Percentiles rank a stretch among this genome's conserved stretches.
Evolutionary conservation across 1,284 basidiomycete species (phyloP).

Genomic region (Tremellales sp.): DNA sequence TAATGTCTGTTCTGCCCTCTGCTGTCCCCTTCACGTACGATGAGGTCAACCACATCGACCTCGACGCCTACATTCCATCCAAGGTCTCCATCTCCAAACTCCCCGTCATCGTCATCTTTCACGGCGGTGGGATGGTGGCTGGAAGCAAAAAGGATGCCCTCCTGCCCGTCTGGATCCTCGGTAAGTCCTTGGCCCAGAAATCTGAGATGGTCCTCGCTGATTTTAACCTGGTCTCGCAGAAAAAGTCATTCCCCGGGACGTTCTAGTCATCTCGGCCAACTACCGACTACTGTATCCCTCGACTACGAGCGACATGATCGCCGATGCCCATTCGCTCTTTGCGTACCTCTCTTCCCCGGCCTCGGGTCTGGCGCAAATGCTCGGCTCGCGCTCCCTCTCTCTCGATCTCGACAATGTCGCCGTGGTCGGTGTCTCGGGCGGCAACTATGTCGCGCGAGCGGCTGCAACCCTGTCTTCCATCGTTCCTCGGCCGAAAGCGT

Average conservation of each 20-base stretch:
- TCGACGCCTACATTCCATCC: conserved; percentile 9
- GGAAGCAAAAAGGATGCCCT: conserved; percentile 7
- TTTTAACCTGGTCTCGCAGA: background rate
- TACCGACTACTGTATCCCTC: conserved; percentile 13
- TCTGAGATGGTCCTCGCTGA: background rate
- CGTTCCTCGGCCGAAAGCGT: conserved; percentile 5
- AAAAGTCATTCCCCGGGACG: conserved; percentile 1
- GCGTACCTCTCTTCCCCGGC: conserved; percentile 6
- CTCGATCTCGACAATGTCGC: conserved; percentile 6
- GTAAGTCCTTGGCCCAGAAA: conserved; percentile 2
- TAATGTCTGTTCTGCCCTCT: background rate
- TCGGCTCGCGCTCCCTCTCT: background rate
- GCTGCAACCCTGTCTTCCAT: conserved; percentile 6
- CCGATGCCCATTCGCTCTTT: conserved; percentile 11
- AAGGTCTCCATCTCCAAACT: background rate
- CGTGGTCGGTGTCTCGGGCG: conserved; percentile 12
- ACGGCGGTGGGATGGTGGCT: conserved; percentile 6
- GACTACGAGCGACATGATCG: conserved; percentile 8
- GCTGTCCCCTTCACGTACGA: conserved; percentile 7
- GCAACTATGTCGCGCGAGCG: conserved; percentile 11
- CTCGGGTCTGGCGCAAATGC: background rate
- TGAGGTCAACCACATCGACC: conserved; percentile 3
- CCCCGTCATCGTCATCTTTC: conserved; percentile 5
- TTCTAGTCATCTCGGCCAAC: conserved; percentile 11
- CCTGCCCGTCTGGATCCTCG: conserved; percentile 3